Base-by-base conservation (phyloP, 331 rosid species). In the Stylosanthes scabra region DNA sequence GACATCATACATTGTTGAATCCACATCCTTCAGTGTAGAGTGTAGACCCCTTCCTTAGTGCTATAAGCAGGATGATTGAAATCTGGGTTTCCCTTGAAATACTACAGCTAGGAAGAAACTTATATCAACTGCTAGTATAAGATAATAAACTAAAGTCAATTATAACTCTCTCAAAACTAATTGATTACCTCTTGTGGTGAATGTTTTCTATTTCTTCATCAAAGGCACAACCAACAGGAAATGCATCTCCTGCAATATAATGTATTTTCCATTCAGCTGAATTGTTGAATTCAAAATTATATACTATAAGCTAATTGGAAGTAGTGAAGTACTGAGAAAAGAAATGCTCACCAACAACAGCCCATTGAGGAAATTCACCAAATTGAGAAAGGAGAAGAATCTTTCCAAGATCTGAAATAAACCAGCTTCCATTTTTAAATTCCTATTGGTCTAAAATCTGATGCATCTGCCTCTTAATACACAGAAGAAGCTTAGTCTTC, bases 201-300 rank as follows among this genome's bases (percentile, higher is more conserved):
- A 90, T 76, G 67, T 88, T 86, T 79, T 90, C 76, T 74, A 86
- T 86, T 79, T 90, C 76, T 74, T 88, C 86, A 78, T 92, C 91
- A 75, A 92, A 92, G 51, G 96, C 93, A 61, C 98, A 92, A 0
- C 98, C 96, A 12, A 92, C 76, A 41, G 96, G 98, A 77, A 90
- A 91, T 37, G 98, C 88, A 54, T 92, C 97, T 14, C 97, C 97
- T 92, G 56, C 37, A 42, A 13, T 66, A 3, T 3, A 51, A 51
- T 40, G 51, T 10, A 31, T 31, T 15, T 13, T 1, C 9, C 9
- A 34, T 62, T 75, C 58, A 66, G 41, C 70, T 42, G 40, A 66
- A 60, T 59, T 11, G 40, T 71, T 39, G 59, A 51, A 72, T 47
- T 67, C 49, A 15, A 8, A 20, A 16, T 40, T 14, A 20, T 63